Evolutionary conservation across 108 stramenopile species (phyloP), one percentile per base, ranked within the genome.

Genomic region (Cyclotella cryptica): DNA sequence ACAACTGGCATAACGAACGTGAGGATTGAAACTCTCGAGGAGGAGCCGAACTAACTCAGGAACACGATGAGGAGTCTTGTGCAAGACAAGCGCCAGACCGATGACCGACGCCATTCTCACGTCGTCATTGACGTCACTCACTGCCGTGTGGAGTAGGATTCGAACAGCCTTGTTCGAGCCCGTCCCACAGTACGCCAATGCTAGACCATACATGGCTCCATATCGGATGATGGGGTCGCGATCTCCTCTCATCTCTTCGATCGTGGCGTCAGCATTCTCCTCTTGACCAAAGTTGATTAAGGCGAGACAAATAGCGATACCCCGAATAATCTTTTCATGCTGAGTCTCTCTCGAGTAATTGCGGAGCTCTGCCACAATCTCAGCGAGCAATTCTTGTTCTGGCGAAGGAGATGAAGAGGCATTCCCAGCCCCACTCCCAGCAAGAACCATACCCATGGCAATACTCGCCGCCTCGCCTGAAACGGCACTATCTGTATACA

Each of bases 291-390:
- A 98, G 55, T 96, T 90, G 43, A 98, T 96, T 18, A 99, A 84
- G 13, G 98, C 98, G 27, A 99, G 66, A 49, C 97, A 96, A 84
- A 99, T 88, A 65, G 98, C 90, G 66, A 98, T 88, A 13, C 97
- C 98, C 21, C 99, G 96, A 79, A 98, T 98, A 74, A 98, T 99
- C 82, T 99, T 99, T 83, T 99, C 99, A 87, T 99, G 98, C 18
- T 91, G 88, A 8, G 99, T 99, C 77, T 98, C 98, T 35, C 96
- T 91, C 17, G 98, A 96, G 66, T 98, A 98, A 64, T 90, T 93
- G 65, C 97, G 92, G 66, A 99, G 85, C 60, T 98, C 97, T 41
- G 88, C 81, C 15, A 98, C 84, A 21, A 95, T 85, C 66, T 89
- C 92, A 68, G 78, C 89, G 35, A 92, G 73, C 74, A 93, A 86